Percentiles rank a stretch among this genome's conserved stretches.
Conservation (phyloP, 148 eudicot species). For the Gaultheria prostrata region DNA sequence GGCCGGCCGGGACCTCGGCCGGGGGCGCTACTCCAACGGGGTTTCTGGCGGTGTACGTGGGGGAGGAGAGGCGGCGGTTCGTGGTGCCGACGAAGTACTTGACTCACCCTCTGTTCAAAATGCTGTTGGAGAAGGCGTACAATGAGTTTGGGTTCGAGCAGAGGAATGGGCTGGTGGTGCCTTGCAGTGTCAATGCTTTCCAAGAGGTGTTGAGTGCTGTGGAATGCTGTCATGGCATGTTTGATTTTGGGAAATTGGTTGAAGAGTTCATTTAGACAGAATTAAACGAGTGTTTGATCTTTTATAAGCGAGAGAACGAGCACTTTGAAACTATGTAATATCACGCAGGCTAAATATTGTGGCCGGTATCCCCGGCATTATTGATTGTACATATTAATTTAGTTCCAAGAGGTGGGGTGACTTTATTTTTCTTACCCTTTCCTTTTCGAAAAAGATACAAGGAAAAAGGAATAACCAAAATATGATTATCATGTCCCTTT, state of each 20-base stretch:
- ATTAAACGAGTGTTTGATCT: not conserved
- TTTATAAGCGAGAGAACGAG: no score
- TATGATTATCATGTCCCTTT: no score
- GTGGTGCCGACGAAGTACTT: constrained; percentile 71
- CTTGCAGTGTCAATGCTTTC: constrained; percentile 60
- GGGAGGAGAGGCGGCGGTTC: constrained; percentile 63
- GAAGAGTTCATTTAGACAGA: constrained; percentile 38
- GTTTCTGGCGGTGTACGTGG: constrained; percentile 59
- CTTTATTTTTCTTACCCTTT: not conserved
- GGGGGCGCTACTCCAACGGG: constrained; percentile 37
- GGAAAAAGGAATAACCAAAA: not conserved
- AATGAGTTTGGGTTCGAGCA: constrained; percentile 81
- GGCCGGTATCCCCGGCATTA: no score
- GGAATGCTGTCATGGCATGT: constrained; percentile 54
- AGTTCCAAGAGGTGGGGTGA: not conserved
- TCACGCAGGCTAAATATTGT: no score
- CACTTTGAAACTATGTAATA: no score
- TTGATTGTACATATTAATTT: not conserved
- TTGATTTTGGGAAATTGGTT: constrained; percentile 61
- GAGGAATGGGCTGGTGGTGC: constrained; percentile 59
- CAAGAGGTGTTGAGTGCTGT: constrained; percentile 54
- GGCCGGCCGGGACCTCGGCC: constrained; percentile 1
- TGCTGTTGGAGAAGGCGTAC: constrained; percentile 64
- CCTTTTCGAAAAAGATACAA: not conserved
- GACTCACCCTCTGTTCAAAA: constrained; percentile 84